Conservation (phyloP, 208 protist species). For the Zelonia costaricensis region DNA sequence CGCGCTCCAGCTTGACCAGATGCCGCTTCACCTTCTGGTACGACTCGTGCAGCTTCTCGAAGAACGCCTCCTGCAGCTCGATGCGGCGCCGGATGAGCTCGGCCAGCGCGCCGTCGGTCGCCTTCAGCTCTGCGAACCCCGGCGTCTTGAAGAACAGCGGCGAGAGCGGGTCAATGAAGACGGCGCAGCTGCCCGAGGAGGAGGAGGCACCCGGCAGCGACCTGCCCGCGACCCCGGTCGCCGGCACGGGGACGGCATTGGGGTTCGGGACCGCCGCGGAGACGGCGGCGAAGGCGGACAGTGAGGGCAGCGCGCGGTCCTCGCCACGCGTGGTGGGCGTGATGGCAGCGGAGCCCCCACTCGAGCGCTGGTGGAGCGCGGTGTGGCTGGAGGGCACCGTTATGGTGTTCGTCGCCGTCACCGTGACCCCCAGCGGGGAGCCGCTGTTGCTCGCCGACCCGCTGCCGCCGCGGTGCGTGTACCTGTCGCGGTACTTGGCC, state of each 20-base stretch:
- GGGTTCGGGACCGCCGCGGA: too few species aligned
- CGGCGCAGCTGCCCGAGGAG: constrained; percentile 2
- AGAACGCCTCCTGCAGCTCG: constrained; percentile 55
- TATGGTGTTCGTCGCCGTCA: too few species aligned
- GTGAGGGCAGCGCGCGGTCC: neutral
- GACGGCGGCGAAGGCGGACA: neutral
- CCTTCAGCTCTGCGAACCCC: constrained; percentile 15
- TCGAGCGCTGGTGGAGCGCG: neutral
- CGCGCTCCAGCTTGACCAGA: constrained; percentile 47
- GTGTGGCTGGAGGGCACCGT: neutral
- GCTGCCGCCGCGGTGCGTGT: constrained; percentile 14
- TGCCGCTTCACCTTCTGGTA: constrained; percentile 66
- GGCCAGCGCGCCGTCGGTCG: constrained; percentile 23
- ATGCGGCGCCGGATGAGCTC: constrained; percentile 31
- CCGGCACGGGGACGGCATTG: too few species aligned
- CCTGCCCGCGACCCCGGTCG: neutral
- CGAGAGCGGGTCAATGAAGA: constrained; percentile 19
- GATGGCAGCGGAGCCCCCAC: constrained; percentile 10
- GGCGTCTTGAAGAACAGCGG: constrained; percentile 18
- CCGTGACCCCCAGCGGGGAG: neutral
- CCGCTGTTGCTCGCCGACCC: neutral
- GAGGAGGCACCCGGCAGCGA: too few species aligned
- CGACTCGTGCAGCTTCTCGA: constrained; percentile 54
- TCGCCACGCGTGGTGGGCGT: constrained; percentile 8
- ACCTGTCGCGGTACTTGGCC: constrained; percentile 5